Percentiles rank a stretch among this genome's conserved stretches.
phyloP scores from a whole-genome alignment of 345 rosid species.

The Eucalyptus guilfoylei region DNA sequence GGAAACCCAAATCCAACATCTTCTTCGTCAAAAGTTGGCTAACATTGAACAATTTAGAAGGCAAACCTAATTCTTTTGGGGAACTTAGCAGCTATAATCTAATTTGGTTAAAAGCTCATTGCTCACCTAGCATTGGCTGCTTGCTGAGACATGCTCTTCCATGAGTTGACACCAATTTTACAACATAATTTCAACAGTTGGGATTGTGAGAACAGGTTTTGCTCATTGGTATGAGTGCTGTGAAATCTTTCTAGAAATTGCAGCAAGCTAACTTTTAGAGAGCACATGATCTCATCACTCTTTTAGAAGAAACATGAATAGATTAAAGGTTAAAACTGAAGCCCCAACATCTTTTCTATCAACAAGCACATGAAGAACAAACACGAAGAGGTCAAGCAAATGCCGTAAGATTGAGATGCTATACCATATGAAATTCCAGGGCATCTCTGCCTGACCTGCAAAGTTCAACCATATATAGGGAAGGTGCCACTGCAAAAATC shows the following conservation, averaged over 20 bases:
- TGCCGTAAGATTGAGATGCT: neutral
- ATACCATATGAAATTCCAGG: constrained; percentile 82
- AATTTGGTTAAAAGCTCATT: neutral
- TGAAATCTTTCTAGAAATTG: neutral
- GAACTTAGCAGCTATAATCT: neutral
- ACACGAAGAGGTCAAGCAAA: neutral
- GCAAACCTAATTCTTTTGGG: neutral
- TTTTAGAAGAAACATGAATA: neutral
- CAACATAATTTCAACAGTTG: neutral
- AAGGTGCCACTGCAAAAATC: constrained; percentile 89
- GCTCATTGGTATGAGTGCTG: neutral
- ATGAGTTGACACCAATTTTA: neutral
- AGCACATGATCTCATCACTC: neutral
- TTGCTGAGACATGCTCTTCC: neutral
- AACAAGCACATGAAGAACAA: neutral
- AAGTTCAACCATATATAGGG: constrained; percentile 81
- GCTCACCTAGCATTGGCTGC: neutral
- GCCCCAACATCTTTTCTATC: neutral
- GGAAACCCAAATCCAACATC: neutral
- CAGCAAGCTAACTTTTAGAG: neutral
- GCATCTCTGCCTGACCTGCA: constrained; percentile 82
- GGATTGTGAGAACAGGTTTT: neutral
- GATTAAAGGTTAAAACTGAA: neutral
- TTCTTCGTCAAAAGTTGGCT: neutral
- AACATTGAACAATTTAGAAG: neutral